These are phyloP conservation scores for Fusarium sp. DNA, from an alignment of 2,329 filamentous ascomycete species.

Conservation along the genomic window DNA sequence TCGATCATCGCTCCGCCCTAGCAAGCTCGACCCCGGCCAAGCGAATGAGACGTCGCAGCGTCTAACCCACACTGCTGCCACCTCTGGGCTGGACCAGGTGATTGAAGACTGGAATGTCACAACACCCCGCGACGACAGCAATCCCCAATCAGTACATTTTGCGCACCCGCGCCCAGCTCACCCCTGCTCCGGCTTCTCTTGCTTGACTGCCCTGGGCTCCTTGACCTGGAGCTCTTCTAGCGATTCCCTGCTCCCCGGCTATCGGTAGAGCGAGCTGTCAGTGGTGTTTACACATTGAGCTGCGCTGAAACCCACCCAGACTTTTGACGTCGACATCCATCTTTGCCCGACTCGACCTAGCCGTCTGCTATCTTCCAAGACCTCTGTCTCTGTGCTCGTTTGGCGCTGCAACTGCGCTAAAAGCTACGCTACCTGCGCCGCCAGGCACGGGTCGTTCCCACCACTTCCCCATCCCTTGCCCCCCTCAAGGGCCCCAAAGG, in stretches of 20 bases:
- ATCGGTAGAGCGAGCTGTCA: conserved; percentile 11
- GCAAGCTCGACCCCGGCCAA: conserved; percentile 40
- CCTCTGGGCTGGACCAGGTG: conserved; percentile 42
- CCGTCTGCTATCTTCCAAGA: conserved; percentile 11
- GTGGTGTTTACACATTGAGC: conserved; percentile 8
- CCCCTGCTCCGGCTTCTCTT: conserved; percentile 30
- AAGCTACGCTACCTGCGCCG: conserved; percentile 43
- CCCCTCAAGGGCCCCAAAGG: conserved; percentile 39
- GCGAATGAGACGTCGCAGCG: conserved; percentile 49
- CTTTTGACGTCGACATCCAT: conserved; percentile 12
- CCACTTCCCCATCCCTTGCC: conserved; percentile 39
- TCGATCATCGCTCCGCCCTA: conserved; percentile 45
- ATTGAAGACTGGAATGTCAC: conserved; percentile 45
- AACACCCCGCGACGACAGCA: conserved; percentile 40
- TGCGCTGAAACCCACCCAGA: conserved; percentile 11
- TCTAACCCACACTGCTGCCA: conserved; percentile 44
- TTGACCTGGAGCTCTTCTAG: conserved; percentile 14
- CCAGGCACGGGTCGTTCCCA: conserved; percentile 46
- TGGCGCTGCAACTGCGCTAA: conserved; percentile 43
- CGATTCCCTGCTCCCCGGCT: conserved; percentile 6
- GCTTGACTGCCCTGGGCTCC: conserved; percentile 5
- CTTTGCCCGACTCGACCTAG: conserved; percentile 14
- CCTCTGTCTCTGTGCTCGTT: conserved; percentile 30
- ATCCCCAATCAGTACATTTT: conserved; percentile 40
- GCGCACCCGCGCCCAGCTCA: conserved; percentile 36